Evolutionary conservation across 768 basidiomycete species (phyloP).

Genomic region (Boletus rubropictus): DNA sequence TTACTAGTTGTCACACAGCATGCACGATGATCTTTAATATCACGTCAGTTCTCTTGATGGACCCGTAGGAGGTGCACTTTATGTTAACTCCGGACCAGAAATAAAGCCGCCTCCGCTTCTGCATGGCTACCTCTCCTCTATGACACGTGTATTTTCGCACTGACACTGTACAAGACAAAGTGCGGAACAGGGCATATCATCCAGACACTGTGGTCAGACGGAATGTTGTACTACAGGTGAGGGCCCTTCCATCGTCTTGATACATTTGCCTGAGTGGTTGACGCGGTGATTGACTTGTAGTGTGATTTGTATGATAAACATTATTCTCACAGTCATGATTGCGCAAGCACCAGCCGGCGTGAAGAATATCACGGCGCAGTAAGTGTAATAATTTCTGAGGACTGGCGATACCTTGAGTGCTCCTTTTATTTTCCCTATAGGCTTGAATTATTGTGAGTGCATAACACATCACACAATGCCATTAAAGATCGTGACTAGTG

Average conservation of each 20-base stretch:
- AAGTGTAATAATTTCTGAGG: not conserved
- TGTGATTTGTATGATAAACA: constrained; percentile 35
- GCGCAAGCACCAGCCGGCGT: constrained; percentile 24
- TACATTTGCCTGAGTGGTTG: not conserved
- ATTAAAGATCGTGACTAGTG: constrained; percentile 32
- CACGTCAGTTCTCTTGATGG: constrained; percentile 15
- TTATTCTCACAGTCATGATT: constrained; percentile 38
- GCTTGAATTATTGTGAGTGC: constrained; percentile 38
- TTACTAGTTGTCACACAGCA: constrained; percentile 20
- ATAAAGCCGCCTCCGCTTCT: constrained; percentile 29
- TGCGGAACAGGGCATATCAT: constrained; percentile 16
- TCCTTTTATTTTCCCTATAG: constrained; percentile 10
- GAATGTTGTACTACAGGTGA: constrained; percentile 34
- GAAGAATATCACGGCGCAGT: constrained; percentile 36
- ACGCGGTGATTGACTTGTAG: constrained; percentile 16
- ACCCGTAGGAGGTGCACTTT: not conserved
- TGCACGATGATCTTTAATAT: constrained; percentile 37
- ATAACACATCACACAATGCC: not conserved
- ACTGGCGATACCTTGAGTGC: not conserved
- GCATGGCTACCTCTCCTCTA: constrained; percentile 39
- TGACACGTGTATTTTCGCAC: constrained; percentile 32
- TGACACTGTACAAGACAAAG: constrained; percentile 32
- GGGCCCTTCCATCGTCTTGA: not conserved
- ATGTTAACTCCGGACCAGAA: constrained; percentile 9
- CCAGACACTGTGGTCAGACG: constrained; percentile 28